Conservation (phyloP, 2,329 filamentous ascomycete genomes). For the Periconia sp. region DNA sequence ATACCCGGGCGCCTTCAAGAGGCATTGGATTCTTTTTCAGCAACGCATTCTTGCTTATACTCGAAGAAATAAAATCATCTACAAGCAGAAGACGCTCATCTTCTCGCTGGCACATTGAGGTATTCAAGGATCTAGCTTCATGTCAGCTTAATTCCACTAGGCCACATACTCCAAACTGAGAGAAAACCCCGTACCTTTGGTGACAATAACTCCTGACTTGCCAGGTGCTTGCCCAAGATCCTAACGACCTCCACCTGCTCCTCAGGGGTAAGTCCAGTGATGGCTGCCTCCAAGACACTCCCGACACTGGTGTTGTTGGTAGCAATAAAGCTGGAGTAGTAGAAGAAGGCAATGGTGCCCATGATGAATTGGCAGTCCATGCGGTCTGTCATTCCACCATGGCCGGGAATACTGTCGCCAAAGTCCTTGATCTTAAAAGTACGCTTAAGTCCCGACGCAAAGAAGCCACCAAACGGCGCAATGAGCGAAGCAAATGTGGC, state of each 20-base stretch:
- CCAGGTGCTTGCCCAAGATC: slow-evolving; percentile 63
- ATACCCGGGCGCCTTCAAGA: neutral
- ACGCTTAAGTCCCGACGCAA: slow-evolving; percentile 94
- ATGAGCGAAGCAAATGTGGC: slow-evolving; percentile 95
- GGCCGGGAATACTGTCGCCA: slow-evolving; percentile 94
- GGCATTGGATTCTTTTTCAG: neutral
- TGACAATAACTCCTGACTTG: slow-evolving; percentile 62
- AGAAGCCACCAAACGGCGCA: slow-evolving; percentile 97
- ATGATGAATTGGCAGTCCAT: slow-evolving; percentile 99
- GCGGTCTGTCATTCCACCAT: slow-evolving; percentile 96
- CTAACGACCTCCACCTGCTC: slow-evolving; percentile 82
- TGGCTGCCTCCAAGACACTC: slow-evolving; percentile 84
- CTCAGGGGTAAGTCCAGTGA: slow-evolving; percentile 82
- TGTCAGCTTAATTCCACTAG: neutral
- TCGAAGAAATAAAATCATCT: neutral
- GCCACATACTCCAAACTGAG: neutral
- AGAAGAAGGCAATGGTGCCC: slow-evolving; percentile 98
- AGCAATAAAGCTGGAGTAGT: slow-evolving; percentile 97
- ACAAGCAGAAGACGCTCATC: neutral
- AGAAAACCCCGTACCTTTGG: slow-evolving; percentile 48
- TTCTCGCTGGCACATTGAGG: slow-evolving; percentile 4
- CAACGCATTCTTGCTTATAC: neutral
- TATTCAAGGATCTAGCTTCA: slow-evolving; percentile 7
- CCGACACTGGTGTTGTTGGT: slow-evolving; percentile 83
- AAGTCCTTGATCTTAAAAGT: slow-evolving; percentile 99